A percentile compares a stretch with the other conserved stretches of the same genome.
phyloP scores from a whole-genome alignment of 2,329 filamentous ascomycete genomes.

The Calonectria multiphialidica region DNA sequence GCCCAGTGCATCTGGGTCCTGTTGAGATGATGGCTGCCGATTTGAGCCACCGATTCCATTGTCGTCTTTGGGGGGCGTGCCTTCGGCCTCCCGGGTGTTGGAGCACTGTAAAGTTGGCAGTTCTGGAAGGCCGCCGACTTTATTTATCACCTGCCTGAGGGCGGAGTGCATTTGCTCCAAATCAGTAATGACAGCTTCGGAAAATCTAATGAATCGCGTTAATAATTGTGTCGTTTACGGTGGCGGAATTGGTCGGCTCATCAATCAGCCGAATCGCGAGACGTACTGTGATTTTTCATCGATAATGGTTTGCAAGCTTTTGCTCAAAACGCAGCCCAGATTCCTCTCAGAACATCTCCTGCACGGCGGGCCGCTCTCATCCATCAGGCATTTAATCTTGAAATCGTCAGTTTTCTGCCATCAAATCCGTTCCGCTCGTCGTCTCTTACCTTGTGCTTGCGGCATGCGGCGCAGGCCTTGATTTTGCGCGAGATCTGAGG shows the following conservation, averaged over 20 bases:
- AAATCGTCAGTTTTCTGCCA: neutral
- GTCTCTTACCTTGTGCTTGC: constrained; percentile 53
- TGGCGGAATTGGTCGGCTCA: neutral
- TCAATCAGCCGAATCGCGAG: neutral
- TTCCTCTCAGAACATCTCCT: constrained; percentile 51
- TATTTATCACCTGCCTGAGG: constrained; percentile 40
- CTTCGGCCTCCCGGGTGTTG: constrained; percentile 37
- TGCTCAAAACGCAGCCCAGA: constrained; percentile 54
- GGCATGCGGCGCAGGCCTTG: constrained; percentile 55
- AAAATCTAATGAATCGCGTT: neutral
- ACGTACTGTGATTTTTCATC: constrained; percentile 54
- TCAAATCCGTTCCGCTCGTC: neutral
- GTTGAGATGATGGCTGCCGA: constrained; percentile 27
- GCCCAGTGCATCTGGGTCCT: constrained; percentile 34
- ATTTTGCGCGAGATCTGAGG: constrained; percentile 54
- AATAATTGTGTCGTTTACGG: neutral
- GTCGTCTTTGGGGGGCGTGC: constrained; percentile 39
- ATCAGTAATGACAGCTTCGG: constrained; percentile 39
- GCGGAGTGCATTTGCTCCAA: constrained; percentile 42
- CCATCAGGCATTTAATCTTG: constrained; percentile 57
- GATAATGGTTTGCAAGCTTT: constrained; percentile 56
- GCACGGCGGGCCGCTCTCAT: constrained; percentile 53
- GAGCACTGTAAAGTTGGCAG: constrained; percentile 36
- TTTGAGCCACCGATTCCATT: neutral
- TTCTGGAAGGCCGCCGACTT: constrained; percentile 41